These are phyloP conservation scores for Trypanosoma melophagium DNA, from an alignment of 208 protist species.

Conservation along the genomic window DNA sequence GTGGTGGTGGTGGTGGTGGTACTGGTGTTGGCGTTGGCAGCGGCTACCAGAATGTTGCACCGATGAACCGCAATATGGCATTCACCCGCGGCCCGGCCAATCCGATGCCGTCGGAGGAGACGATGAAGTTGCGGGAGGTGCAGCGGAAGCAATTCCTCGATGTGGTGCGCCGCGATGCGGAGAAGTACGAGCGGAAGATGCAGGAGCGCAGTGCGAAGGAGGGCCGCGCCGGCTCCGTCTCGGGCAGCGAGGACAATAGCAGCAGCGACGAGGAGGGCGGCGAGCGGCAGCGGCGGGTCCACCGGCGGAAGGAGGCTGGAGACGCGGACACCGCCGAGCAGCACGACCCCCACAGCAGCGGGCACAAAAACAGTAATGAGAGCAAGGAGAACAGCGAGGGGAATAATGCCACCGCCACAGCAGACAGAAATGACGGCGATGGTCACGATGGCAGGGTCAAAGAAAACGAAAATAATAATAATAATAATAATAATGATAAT, in stretches of 20 bases:
- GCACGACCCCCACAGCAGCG: neutral
- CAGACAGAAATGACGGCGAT: too few species aligned
- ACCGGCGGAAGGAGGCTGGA: slow-evolving; percentile 1
- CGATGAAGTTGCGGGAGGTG: slow-evolving; percentile 72
- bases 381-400: neutral
- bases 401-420: neutral
- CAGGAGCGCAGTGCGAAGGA: slow-evolving; percentile 42
- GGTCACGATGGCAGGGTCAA: neutral
- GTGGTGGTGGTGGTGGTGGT: slow-evolving; percentile 15
- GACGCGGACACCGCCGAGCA: neutral
- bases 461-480: neutral
- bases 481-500: neutral
- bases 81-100: slow-evolving; percentile 45
- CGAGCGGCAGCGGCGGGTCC: neutral
- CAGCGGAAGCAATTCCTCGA: slow-evolving; percentile 84
- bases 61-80: neutral
- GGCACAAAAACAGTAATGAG: neutral
- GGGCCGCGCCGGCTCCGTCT: slow-evolving; percentile 14
- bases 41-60: neutral
- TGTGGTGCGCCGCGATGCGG: slow-evolving; percentile 66
- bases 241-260: slow-evolving; percentile 31
- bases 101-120: slow-evolving; percentile 54
- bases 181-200: slow-evolving; percentile 73
- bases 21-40: neutral
- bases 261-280: slow-evolving; percentile 25